Evolutionary conservation across 148 eudicot species (phyloP), one percentile per base, ranked within the genome.

Genomic region (Rhododendron henanense): DNA sequence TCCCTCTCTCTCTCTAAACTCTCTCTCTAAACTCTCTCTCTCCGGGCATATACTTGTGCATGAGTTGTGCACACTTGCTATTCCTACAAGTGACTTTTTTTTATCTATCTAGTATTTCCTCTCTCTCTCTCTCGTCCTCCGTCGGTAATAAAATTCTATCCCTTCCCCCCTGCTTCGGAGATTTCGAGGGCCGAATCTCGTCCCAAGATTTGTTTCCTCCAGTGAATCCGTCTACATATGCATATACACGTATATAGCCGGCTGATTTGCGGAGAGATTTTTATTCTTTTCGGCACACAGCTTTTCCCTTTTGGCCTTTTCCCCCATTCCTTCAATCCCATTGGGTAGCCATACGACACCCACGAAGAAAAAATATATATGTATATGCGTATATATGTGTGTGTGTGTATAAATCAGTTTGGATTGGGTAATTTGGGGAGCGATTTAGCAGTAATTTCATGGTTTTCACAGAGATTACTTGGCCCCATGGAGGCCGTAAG

Each of bases 401-500:
- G 35, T 33, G 35, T 25, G 74, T 14, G 15, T 71, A 5, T 71
- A 71, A 14, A 84, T 50, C 21, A 8, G 77, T 5, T 28, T 48
- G 63, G n/a, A 35, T 25, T n/a, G 35, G 28, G 47, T 5, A 45
- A 47, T 69, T 53, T 31, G 15, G 55, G 39, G 37, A 75, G 16
- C 11, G 33, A 35, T 84, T 55, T 84, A 4, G 79, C 47, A 23
- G 76, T 16, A 75, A 51, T 4, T 67, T 78, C 47, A 89, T 90
- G 91, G 91, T 90, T 57, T 83, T 45, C 11, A 88, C 63, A 16
- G 76, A 78, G 83, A 81, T 90, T 78, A 65, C 79, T 37, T 90
- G 91, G 91, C 85, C 88, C 57, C 78, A 88, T 84, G 91, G 91
- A 2, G 91, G 91, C 23, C 85, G 73, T 3, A 69, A 84, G 47